phyloP scores from a whole-genome alignment of 805 yeast genomes.

The Pichia ethanolica region DNA sequence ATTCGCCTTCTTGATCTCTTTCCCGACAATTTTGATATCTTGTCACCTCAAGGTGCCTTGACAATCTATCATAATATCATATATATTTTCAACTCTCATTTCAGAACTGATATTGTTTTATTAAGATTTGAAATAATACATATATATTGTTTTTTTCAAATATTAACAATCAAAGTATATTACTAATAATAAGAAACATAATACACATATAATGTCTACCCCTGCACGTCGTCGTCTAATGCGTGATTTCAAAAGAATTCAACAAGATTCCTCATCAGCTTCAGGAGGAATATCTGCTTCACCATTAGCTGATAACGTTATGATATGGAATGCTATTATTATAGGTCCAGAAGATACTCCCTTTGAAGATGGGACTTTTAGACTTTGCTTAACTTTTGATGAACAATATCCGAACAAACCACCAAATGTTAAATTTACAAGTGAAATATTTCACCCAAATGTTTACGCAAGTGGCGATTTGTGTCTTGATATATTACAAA shows the following conservation, averaged over 20 bases:
- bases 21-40: too few species aligned
- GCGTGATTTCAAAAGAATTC: constrained; percentile 98
- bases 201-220: constrained; percentile 73
- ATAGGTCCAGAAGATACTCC: constrained; percentile 98
- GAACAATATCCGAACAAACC: constrained; percentile 98
- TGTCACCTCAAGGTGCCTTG: too few species aligned
- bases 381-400: constrained; percentile 78
- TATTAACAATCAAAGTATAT: too few species aligned
- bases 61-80: too few species aligned
- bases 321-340: constrained; percentile 97
- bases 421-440: constrained; percentile 82
- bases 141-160: not conserved
- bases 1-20: too few species aligned
- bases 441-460: constrained; percentile 97
- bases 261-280: constrained; percentile 64
- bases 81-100: too few species aligned
- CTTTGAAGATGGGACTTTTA: constrained; percentile 95
- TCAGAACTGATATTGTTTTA: too few species aligned
- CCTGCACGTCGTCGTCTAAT: constrained; percentile 98
- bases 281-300: constrained; percentile 98
- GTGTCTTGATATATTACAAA: constrained; percentile 91
- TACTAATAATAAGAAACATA: constrained; percentile 7
- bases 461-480: constrained; percentile 94
- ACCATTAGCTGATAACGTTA: constrained; percentile 93
- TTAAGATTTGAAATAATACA: not conserved